Base-by-base conservation (phyloP, 116 monocot species). In the Papilionanthe hybrid region DNA sequence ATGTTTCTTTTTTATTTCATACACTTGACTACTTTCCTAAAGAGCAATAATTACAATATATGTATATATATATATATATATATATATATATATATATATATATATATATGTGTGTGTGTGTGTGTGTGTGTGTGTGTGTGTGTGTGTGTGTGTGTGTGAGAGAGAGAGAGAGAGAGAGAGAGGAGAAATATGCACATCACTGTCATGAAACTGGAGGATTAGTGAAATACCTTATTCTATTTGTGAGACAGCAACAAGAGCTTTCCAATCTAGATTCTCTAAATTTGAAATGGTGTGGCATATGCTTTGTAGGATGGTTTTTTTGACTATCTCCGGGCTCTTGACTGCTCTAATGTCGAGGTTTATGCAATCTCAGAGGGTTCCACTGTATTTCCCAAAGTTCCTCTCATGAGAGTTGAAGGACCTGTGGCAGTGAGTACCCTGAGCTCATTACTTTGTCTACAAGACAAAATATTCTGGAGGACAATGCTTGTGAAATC, bases 331-430 rank as follows among this genome's bases (percentile, higher is more conserved):
- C 78, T 89, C 28, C 82, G 72, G 79, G 81, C 69, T 77, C 66
- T 89, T 57, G 84, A 89, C 75, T 89, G 86, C 81, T 84, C 86
- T 23, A 84, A 89, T 80, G 89, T 96, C 79, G 96, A 93, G 79
- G 94, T 96, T 79, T 92, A 93, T 82, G 86, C 96, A 76, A 86
- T 92, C 81, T 79, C 90, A 5, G 96, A 96, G 86, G 96, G 94
- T 76, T 93, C 94, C 44, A 88, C 93, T 82, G 96, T 96, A 55
- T 96, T 96, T 78, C 96, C 96, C 13, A 96, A 96, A 80, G 86
- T 93, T 2, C 96, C 96, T n/a, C 69, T 96, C 44, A 89, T 93
- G 78, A 86, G 89, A 84, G 83, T 96, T 83, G 93, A 96, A 81
- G 89, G 89, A 69, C 89, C 89, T 72, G 89, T 89, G 81, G 89